A percentile compares a stretch with the other conserved stretches of the same genome.
Evolutionary conservation across 345 rosid species (phyloP).

Genomic region (Brassica carinata): DNA sequence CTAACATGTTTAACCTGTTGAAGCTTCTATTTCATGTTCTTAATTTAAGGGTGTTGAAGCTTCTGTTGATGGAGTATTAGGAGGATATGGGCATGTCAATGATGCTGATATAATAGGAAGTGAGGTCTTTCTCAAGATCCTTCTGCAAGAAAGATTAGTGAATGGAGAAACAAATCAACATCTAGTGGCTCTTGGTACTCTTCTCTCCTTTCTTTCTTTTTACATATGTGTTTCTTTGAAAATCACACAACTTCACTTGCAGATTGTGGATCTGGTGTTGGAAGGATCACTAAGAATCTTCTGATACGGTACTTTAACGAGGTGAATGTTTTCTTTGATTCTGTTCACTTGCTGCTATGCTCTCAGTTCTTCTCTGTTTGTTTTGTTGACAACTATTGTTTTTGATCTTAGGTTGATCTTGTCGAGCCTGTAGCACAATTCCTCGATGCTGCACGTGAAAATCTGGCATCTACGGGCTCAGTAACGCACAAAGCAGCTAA

Average conservation of each 20-base stretch:
- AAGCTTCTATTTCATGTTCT: neutral
- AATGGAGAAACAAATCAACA: conserved; percentile 43
- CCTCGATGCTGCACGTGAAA: conserved; percentile 81
- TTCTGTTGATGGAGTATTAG: conserved; percentile 87
- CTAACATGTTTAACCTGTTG: neutral
- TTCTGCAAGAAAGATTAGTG: conserved; percentile 59
- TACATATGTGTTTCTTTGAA: neutral
- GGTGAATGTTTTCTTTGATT: conserved; percentile 46
- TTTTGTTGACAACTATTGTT: neutral
- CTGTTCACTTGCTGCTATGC: neutral
- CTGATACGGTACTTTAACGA: conserved; percentile 79
- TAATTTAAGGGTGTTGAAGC: conserved; percentile 86
- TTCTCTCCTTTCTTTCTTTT: neutral
- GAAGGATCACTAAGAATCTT: conserved; percentile 88
- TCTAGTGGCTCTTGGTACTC: conserved; percentile 86
- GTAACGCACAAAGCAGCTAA: conserved; percentile 67
- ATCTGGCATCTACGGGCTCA: conserved; percentile 51
- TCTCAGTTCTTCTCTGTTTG: conserved; percentile 15
- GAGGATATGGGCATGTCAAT: conserved; percentile 84
- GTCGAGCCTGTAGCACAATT: conserved; percentile 95
- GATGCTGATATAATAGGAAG: conserved; percentile 79
- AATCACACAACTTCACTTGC: conserved; percentile 32
- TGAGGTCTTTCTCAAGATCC: conserved; percentile 70
- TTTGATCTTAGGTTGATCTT: conserved; percentile 75
- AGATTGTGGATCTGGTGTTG: conserved; percentile 98